These are phyloP conservation scores for Medicago ruthenica DNA, from an alignment of 306 rosid genomes.

Conservation along the genomic window DNA sequence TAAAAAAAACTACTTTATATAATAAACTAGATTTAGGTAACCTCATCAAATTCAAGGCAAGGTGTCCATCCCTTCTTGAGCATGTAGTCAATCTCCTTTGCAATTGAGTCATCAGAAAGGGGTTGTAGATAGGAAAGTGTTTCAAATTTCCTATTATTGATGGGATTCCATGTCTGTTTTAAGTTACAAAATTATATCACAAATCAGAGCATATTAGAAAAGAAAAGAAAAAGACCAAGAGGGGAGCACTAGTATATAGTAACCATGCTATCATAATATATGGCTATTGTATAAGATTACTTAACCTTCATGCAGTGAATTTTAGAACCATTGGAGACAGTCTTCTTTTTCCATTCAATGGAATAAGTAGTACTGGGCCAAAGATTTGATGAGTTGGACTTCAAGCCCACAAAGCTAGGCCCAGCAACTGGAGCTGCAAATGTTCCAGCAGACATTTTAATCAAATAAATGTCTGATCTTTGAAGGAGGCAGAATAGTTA, in stretches of 20 bases:
- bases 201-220: slow-evolving; percentile 6
- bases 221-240: neutral
- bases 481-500: slow-evolving; percentile 33
- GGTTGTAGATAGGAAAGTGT: slow-evolving; percentile 81
- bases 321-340: slow-evolving; percentile 65
- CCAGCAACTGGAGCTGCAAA: slow-evolving; percentile 42
- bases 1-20: no score
- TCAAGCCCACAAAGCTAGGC: slow-evolving; percentile 57
- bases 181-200: slow-evolving; percentile 25
- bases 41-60: slow-evolving; percentile 86
- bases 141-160: slow-evolving; percentile 77
- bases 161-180: slow-evolving; percentile 79
- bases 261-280: neutral
- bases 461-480: slow-evolving; percentile 27
- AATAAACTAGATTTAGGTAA: slow-evolving; percentile 1
- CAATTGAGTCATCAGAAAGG: slow-evolving; percentile 70
- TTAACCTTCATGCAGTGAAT: slow-evolving; percentile 75
- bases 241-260: no score
- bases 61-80: slow-evolving; percentile 80
- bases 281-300: neutral
- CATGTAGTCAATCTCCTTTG: slow-evolving; percentile 81
- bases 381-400: slow-evolving; percentile 46
- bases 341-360: slow-evolving; percentile 55
- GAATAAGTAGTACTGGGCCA: slow-evolving; percentile 40
- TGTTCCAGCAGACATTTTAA: slow-evolving; percentile 58